Percentiles rank a stretch among this genome's conserved stretches.
These are phyloP conservation scores for Sarocladiaceae sp. DNA, from an alignment of 2,329 filamentous ascomycete species.

Conservation along the genomic window DNA sequence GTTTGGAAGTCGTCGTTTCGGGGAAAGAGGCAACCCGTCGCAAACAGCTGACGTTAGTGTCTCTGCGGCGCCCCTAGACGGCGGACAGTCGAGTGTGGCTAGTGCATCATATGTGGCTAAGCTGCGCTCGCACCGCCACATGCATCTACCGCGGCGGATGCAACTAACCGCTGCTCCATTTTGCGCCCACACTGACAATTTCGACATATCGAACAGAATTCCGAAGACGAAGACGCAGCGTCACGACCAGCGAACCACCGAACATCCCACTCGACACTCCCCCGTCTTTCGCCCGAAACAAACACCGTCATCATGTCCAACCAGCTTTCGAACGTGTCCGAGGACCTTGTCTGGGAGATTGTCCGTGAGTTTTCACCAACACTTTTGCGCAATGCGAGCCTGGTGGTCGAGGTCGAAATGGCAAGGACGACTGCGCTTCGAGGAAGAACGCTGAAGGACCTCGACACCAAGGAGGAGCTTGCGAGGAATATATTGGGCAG, in stretches of 20 bases:
- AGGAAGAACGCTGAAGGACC: slow-evolving; percentile 6
- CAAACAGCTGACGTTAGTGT: too few species aligned
- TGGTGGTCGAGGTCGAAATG: slow-evolving; percentile 5
- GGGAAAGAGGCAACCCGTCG: too few species aligned
- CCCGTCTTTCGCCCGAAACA: background rate
- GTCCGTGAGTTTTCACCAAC: slow-evolving; percentile 68
- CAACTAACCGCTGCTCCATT: slow-evolving; percentile 37
- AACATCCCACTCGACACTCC: background rate
- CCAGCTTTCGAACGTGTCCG: slow-evolving; percentile 67
- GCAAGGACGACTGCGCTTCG: background rate
- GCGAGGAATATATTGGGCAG: background rate
- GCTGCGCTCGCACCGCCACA: background rate
- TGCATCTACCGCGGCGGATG: slow-evolving; percentile 10
- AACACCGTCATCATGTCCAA: slow-evolving; percentile 44
- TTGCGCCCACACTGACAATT: slow-evolving; percentile 17
- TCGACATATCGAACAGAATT: slow-evolving; percentile 17
- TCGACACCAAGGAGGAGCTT: background rate
- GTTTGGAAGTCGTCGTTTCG: too few species aligned
- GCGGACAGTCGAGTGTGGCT: too few species aligned
- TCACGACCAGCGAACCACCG: slow-evolving; percentile 5
- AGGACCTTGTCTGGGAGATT: slow-evolving; percentile 91
- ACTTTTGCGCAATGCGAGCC: slow-evolving; percentile 4
- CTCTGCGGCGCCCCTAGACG: too few species aligned
- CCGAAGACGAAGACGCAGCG: slow-evolving; percentile 13
- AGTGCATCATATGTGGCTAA: background rate